Conservation (phyloP, 192 early-diverging fungal genomes). For the Coemansia sp. region DNA sequence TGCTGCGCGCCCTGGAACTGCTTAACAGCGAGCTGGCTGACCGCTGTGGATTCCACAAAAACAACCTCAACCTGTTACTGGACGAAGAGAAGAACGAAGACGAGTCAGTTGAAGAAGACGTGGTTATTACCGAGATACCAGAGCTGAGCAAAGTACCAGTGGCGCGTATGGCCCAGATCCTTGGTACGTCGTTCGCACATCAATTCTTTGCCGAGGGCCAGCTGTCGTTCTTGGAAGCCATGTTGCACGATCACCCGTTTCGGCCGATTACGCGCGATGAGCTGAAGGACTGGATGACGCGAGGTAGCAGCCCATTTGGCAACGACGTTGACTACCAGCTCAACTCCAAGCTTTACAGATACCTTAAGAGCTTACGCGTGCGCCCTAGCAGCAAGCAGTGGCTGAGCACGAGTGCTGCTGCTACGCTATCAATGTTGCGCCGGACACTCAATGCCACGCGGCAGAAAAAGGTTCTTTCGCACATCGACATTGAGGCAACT, state of each 20-base stretch:
- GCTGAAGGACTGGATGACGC: conserved; percentile 35
- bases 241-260: conserved; percentile 55
- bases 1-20: conserved; percentile 47
- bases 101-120: conserved; percentile 11
- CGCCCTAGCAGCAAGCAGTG: conserved; percentile 45
- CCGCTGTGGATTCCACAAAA: conserved; percentile 31
- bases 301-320: conserved; percentile 41
- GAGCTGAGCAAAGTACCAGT: conserved; percentile 20
- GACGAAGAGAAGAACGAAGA: conserved; percentile 29
- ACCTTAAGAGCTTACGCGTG: conserved; percentile 32
- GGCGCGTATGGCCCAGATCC: conserved; percentile 21
- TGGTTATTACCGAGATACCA: conserved; percentile 3
- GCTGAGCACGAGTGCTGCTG: conserved; percentile 45
- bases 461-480: conserved; percentile 30
- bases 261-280: conserved; percentile 45
- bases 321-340: conserved; percentile 42
- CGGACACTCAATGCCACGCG: conserved; percentile 29
- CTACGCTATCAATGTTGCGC: conserved; percentile 52
- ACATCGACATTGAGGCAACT: conserved; percentile 31
- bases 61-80: conserved; percentile 23
- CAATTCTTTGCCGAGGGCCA: conserved; percentile 32
- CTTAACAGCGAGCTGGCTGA: conserved; percentile 39
- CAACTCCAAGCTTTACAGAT: conserved; percentile 43
- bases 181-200: conserved; percentile 47
- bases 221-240: conserved; percentile 35